Evolutionary conservation across 257 asterid genomes (phyloP).

Genomic region (Solanum paucissectum): DNA sequence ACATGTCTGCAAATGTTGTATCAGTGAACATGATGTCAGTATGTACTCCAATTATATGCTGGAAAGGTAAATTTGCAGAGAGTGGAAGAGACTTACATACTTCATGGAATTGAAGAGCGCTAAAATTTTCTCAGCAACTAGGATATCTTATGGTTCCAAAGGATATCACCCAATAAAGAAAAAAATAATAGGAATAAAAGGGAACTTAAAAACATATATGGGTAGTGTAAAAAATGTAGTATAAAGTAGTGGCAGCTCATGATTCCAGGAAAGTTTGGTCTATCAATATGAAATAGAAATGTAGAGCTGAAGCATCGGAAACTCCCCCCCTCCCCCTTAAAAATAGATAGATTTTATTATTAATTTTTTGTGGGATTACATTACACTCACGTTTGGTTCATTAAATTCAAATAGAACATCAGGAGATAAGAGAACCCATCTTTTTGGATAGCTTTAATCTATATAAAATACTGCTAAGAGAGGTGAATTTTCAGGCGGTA

Average conservation of each 20-base stretch:
- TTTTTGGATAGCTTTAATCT: neutral
- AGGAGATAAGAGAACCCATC: neutral
- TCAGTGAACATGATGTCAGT: neutral
- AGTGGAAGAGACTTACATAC: slow-evolving; percentile 9
- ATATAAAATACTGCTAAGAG: too few relatives aligned
- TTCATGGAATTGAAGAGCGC: neutral
- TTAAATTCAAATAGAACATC: too few relatives aligned
- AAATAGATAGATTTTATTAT: too few relatives aligned
- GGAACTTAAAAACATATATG: neutral
- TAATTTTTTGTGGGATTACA: neutral
- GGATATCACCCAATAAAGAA: neutral
- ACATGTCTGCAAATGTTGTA: slow-evolving; percentile 34
- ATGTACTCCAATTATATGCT: neutral
- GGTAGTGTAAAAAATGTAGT: neutral
- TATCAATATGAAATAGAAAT: too few relatives aligned
- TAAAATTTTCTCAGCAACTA: neutral
- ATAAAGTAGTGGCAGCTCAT: neutral
- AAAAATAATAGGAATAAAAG: neutral
- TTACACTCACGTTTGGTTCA: neutral
- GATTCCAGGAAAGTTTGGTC: neutral
- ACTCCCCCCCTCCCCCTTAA: neutral
- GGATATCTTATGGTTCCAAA: neutral
- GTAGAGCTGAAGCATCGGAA: neutral
- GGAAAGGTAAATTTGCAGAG: neutral
- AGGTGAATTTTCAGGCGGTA: too few relatives aligned